These are phyloP conservation scores for Fusarium xylarioides DNA, from an alignment of 2,329 filamentous ascomycete genomes.

Conservation along the genomic window DNA sequence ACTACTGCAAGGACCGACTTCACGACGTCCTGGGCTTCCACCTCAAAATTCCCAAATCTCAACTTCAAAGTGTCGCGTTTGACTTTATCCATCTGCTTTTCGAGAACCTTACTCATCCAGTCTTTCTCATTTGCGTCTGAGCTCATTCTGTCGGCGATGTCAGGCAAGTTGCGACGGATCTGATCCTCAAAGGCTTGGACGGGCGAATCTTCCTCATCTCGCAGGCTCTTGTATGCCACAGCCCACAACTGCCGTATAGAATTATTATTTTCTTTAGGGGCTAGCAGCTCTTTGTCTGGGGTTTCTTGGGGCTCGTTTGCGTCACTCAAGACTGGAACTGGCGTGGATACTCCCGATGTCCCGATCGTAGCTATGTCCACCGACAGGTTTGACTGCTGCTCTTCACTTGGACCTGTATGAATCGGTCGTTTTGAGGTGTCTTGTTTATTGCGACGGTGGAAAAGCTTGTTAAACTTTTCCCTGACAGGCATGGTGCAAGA, in stretches of 20 bases:
- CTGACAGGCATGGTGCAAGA: background rate
- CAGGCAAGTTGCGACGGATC: rapidly evolving
- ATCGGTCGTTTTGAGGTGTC: rapidly evolving
- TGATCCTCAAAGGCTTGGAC: rapidly evolving
- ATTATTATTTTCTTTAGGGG: rapidly evolving
- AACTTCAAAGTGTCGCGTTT: background rate
- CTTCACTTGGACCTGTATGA: rapidly evolving
- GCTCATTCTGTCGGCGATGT: rapidly evolving
- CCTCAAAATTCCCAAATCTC: background rate
- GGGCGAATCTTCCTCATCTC: background rate
- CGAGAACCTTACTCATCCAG: rapidly evolving
- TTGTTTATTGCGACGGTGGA: rapidly evolving
- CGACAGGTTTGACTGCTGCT: rapidly evolving
- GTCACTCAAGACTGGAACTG: rapidly evolving
- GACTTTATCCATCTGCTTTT: rapidly evolving
- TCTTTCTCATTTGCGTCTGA: rapidly evolving
- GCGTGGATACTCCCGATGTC: rapidly evolving
- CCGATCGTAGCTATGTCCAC: rapidly evolving
- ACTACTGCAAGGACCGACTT: background rate
- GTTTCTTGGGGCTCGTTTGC: rapidly evolving
- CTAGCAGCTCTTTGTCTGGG: rapidly evolving
- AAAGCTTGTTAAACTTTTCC: background rate
- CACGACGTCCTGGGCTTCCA: background rate
- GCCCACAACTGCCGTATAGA: background rate
- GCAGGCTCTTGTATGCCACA: rapidly evolving